These are phyloP conservation scores for Alternaria brassicae DNA, from an alignment of 2,329 filamentous ascomycete genomes.

Conservation along the genomic window DNA sequence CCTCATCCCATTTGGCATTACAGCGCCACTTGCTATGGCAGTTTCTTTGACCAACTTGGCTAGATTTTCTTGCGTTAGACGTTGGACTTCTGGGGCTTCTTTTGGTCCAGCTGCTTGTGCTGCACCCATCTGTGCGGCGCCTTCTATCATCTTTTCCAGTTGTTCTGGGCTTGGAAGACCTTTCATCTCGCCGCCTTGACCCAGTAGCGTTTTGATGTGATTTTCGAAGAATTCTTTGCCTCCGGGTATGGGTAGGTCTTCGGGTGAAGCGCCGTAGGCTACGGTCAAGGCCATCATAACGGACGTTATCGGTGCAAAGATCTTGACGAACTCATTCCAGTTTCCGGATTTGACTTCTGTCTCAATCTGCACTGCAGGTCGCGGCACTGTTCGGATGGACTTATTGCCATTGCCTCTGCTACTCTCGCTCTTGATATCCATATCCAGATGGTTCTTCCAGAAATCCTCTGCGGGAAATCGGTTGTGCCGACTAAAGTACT, in stretches of 20 bases:
- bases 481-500: slow-evolving; percentile 76
- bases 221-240: slow-evolving; percentile 47
- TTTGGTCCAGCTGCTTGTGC: slow-evolving; percentile 38
- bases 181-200: slow-evolving; percentile 42
- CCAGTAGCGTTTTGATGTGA: slow-evolving; percentile 43
- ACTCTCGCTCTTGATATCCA: slow-evolving; percentile 35
- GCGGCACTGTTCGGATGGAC: slow-evolving; percentile 43
- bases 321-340: slow-evolving; percentile 61
- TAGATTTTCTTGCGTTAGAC: slow-evolving; percentile 48
- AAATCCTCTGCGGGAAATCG: slow-evolving; percentile 76
- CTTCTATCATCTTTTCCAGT: slow-evolving; percentile 49
- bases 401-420: slow-evolving; percentile 40
- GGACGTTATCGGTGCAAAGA: slow-evolving; percentile 60
- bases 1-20: slow-evolving; percentile 41
- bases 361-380: slow-evolving; percentile 54
- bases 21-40: slow-evolving; percentile 46
- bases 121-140: slow-evolving; percentile 43
- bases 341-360: slow-evolving; percentile 59
- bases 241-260: slow-evolving; percentile 44
- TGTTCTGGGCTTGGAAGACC: slow-evolving; percentile 46
- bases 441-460: slow-evolving; percentile 52
- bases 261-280: slow-evolving; percentile 51
- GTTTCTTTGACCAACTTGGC: slow-evolving; percentile 50
- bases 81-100: slow-evolving; percentile 37
- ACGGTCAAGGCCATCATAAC: slow-evolving; percentile 57